Evolutionary conservation across 2,329 filamentous ascomycete species (phyloP).

Genomic region (Calonectria pseudoreteaudii): DNA sequence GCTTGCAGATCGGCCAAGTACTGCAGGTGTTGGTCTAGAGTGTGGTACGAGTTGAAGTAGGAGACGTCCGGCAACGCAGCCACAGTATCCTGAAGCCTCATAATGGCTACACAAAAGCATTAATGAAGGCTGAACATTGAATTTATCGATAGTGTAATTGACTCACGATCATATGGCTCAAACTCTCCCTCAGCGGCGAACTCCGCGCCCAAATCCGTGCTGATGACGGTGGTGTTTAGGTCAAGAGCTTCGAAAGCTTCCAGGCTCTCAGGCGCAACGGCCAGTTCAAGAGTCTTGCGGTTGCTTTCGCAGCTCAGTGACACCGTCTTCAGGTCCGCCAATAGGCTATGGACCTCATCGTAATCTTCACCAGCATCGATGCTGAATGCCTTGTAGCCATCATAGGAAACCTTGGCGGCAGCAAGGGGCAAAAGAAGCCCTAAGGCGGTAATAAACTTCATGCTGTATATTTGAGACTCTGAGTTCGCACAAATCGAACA

Average conservation of each 20-base stretch:
- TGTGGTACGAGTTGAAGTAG: not conserved
- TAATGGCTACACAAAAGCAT: not conserved
- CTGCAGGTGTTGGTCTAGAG: not conserved
- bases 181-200: not conserved
- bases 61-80: not conserved
- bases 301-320: not conserved
- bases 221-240: not conserved
- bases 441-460: not conserved
- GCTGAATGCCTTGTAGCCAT: constrained; percentile 1
- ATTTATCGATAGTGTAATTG: accelerated
- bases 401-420: not conserved
- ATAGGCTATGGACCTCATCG: not conserved
- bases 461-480: not conserved
- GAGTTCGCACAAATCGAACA: not conserved
- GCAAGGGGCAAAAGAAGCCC: not conserved
- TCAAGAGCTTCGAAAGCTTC: not conserved
- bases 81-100: not conserved
- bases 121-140: no score
- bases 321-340: not conserved
- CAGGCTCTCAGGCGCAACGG: not conserved
- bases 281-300: not conserved
- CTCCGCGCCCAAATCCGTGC: not conserved
- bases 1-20: not conserved
- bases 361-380: not conserved
- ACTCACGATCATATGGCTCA: not conserved